Conservation (phyloP, 176 grass and related monocot genomes). For the Hsuehochloa calcarea region DNA sequence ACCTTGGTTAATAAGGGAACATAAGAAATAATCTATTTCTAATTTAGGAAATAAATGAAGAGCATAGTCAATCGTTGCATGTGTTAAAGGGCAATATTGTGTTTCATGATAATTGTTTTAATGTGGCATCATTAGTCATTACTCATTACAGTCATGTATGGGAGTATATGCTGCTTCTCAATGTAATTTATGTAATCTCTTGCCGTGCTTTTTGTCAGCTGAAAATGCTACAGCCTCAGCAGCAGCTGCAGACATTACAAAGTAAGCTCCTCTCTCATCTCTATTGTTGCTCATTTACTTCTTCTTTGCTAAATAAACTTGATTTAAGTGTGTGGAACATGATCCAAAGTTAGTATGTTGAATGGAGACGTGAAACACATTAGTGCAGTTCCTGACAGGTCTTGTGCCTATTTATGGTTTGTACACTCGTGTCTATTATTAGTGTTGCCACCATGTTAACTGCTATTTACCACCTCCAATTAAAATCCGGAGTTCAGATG, state of each 20-base stretch:
- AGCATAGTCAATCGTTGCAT: not conserved
- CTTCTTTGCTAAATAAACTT: conserved; percentile 24
- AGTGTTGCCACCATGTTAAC: not conserved
- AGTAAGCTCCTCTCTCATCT: conserved; percentile 52
- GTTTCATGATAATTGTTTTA: conserved; percentile 16
- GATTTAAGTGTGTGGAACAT: conserved; percentile 11
- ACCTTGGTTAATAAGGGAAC: not conserved
- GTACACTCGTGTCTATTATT: not conserved
- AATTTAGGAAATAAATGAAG: conserved; percentile 24
- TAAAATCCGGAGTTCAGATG: not conserved
- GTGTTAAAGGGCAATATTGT: not conserved
- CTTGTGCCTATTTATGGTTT: conserved; percentile 6
- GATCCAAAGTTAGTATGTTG: conserved; percentile 1
- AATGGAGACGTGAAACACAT: not conserved
- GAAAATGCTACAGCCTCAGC: conserved; percentile 54
- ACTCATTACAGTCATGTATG: not conserved
- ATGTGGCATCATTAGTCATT: conserved; percentile 15
- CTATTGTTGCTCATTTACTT: conserved; percentile 21
- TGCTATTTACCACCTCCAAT: not conserved
- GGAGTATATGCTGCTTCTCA: conserved; percentile 23
- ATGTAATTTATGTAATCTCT: conserved; percentile 32
- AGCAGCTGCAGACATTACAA: conserved; percentile 85
- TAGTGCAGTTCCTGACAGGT: not conserved
- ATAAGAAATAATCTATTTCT: not conserved
- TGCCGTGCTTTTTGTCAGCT: conserved; percentile 38